Conservation (phyloP, 176 grass and related monocot species). For the Olyra latifolia region DNA sequence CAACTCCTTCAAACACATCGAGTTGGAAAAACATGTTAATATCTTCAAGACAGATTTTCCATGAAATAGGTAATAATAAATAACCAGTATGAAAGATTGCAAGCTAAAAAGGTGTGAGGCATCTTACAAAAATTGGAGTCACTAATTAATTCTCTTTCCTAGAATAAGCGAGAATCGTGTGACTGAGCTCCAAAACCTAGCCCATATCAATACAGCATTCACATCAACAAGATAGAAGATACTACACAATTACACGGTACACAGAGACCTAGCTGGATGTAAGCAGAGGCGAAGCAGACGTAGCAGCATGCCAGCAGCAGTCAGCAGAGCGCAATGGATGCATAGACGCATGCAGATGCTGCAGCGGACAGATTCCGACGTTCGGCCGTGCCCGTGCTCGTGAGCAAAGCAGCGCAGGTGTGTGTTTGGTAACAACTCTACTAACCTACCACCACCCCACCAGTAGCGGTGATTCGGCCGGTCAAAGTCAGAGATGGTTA, state of each 20-base stretch:
- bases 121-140: not conserved
- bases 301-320: not conserved
- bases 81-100: not conserved
- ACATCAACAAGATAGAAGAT: not conserved
- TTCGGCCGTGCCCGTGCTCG: not conserved
- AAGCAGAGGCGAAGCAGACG: not conserved
- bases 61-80: not conserved
- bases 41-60: not conserved
- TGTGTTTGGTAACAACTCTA: not conserved
- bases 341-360: not conserved
- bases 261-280: not conserved
- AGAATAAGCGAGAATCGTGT: not conserved
- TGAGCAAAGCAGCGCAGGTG: not conserved
- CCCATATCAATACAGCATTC: not conserved
- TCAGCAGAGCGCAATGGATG: not conserved
- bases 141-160: not conserved
- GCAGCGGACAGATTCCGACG: conserved; percentile 2
- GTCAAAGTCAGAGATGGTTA: not conserved
- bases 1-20: conserved; percentile 4
- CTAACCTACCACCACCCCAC: not conserved
- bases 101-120: not conserved
- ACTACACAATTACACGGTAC: not conserved
- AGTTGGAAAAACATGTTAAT: not conserved
- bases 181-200: not conserved
- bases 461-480: not conserved